A percentile compares a stretch with the other conserved stretches of the same genome.
These are phyloP conservation scores for Colletotrichum tamarilloi DNA, from an alignment of 2,329 filamentous ascomycete genomes.

Conservation along the genomic window DNA sequence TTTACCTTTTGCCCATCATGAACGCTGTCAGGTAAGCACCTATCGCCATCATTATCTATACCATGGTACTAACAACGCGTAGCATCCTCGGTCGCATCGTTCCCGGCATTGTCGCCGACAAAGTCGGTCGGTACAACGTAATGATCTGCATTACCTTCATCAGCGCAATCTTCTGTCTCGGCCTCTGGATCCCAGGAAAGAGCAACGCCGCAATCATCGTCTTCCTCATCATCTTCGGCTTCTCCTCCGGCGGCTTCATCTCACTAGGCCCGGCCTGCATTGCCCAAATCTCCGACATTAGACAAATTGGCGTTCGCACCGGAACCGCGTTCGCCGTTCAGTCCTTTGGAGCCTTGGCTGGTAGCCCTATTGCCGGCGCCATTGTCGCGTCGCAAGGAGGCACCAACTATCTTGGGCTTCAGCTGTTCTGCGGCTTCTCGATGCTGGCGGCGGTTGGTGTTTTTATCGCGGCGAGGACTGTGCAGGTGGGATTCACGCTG, in stretches of 20 bases:
- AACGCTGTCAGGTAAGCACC: conserved; percentile 59
- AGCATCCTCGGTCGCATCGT: conserved; percentile 64
- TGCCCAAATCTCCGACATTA: conserved; percentile 77
- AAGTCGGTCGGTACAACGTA: conserved; percentile 57
- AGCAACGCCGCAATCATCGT: conserved; percentile 69
- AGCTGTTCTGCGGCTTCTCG: conserved; percentile 72
- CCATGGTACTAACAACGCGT: not conserved
- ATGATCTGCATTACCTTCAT: conserved; percentile 63
- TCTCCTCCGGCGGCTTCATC: conserved; percentile 74
- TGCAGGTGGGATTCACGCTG: conserved; percentile 48
- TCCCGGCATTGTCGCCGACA: conserved; percentile 60
- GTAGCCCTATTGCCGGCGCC: conserved; percentile 75
- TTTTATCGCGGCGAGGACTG: conserved; percentile 46
- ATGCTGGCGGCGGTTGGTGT: conserved; percentile 46
- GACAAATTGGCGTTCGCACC: conserved; percentile 75
- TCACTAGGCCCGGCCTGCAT: conserved; percentile 72
- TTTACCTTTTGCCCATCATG: conserved; percentile 67
- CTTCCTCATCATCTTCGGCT: conserved; percentile 76
- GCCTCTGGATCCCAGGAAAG: conserved; percentile 60
- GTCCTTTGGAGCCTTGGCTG: conserved; percentile 73
- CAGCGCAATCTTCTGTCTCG: conserved; percentile 57
- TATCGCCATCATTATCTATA: not conserved
- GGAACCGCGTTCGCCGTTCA: conserved; percentile 73
- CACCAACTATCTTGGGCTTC: conserved; percentile 64
- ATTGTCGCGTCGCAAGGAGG: conserved; percentile 64